Evolutionary conservation across 257 asterid species (phyloP).

Genomic region (Nicotiana tomentosiformis): DNA sequence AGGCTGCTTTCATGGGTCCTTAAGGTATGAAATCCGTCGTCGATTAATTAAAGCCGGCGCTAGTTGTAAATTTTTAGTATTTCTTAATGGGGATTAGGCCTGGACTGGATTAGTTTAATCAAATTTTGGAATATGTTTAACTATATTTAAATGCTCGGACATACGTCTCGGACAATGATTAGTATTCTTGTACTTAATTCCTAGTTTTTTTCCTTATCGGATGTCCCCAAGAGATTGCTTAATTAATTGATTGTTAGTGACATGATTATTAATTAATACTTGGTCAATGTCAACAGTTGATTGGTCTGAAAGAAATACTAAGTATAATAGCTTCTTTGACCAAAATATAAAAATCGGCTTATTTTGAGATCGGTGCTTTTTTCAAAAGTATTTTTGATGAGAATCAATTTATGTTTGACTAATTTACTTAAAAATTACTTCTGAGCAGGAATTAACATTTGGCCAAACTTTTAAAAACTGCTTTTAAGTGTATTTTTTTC

Average conservation of each 20-base stretch:
- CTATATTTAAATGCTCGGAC: neutral
- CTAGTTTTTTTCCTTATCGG: neutral
- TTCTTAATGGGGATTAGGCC: neutral
- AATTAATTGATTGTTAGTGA: neutral
- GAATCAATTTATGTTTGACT: no score
- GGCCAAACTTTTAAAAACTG: no score
- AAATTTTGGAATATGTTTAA: neutral
- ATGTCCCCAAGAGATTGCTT: neutral
- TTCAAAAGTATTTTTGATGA: no score
- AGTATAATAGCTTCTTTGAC: no score
- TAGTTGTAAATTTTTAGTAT: neutral
- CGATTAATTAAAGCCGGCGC: neutral
- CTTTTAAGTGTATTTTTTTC: no score
- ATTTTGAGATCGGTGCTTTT: no score
- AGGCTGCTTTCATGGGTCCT: neutral
- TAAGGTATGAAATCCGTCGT: neutral
- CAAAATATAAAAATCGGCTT: no score
- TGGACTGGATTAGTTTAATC: neutral
- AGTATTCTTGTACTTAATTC: neutral
- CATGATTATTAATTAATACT: neutral
- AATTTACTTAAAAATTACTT: no score
- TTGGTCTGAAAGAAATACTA: neutral
- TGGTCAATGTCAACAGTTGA: neutral
- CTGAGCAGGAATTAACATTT: no score
- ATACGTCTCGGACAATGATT: neutral